Conservation (phyloP, 2,329 filamentous ascomycete species). For the Sarocladium strictum region DNA sequence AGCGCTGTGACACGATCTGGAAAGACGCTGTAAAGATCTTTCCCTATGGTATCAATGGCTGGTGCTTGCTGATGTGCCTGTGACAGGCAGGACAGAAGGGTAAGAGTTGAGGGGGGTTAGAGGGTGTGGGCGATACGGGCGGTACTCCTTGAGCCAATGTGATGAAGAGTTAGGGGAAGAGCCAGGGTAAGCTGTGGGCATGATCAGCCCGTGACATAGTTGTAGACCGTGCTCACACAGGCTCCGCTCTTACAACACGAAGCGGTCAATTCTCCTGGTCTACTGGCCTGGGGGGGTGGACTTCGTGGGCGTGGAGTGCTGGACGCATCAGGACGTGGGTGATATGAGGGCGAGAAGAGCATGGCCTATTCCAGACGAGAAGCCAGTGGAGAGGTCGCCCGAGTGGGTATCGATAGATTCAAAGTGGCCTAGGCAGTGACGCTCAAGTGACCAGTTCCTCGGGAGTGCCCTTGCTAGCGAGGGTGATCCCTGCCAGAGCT, state of each 20-base stretch:
- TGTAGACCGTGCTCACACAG: background rate
- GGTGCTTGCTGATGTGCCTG: too few relatives aligned
- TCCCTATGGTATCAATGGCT: too few relatives aligned
- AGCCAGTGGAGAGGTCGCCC: background rate
- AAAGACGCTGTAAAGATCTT: too few relatives aligned
- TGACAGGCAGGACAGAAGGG: background rate
- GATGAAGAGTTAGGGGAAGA: background rate
- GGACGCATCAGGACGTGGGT: background rate
- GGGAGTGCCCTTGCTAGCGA: background rate
- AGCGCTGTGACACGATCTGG: too few relatives aligned
- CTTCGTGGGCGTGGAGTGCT: background rate
- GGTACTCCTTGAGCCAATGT: background rate
- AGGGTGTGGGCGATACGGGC: background rate
- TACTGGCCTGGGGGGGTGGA: background rate
- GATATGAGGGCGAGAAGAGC: background rate
- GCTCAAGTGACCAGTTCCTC: slow-evolving; percentile 8
- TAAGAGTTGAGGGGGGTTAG: background rate
- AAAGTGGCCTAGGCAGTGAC: slow-evolving; percentile 4
- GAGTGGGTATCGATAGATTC: slow-evolving; percentile 1
- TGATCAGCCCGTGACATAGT: slow-evolving; percentile 5
- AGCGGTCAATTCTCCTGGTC: slow-evolving; percentile 9
- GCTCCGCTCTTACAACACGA: background rate
- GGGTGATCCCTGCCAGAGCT: slow-evolving; percentile 3
- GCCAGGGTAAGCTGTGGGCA: slow-evolving; percentile 2
- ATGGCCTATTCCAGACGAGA: slow-evolving; percentile 1